Conservation (phyloP, 805 yeast genomes). For the Candida silvicultrix region DNA sequence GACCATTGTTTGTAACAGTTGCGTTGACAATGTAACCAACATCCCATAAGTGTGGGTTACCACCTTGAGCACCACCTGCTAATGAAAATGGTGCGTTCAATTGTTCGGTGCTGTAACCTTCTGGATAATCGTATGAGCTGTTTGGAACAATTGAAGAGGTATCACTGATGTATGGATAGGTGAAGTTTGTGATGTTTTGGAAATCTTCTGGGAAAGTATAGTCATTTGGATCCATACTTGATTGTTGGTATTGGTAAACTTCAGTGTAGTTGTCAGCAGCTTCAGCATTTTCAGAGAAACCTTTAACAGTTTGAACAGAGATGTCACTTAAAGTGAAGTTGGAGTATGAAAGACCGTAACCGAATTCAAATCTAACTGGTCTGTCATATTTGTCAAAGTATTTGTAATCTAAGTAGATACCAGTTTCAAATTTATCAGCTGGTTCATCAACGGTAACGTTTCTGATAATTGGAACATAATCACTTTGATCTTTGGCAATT, state of each 20-base stretch:
- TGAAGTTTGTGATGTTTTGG: slow-evolving; percentile 38
- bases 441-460: slow-evolving; percentile 22
- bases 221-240: slow-evolving; percentile 42
- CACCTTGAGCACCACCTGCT: slow-evolving; percentile 45
- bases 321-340: slow-evolving; percentile 26
- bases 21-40: slow-evolving; percentile 37
- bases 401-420: slow-evolving; percentile 44
- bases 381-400: slow-evolving; percentile 46
- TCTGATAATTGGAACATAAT: slow-evolving; percentile 37
- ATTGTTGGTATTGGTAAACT: slow-evolving; percentile 29
- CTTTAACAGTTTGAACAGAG: slow-evolving; percentile 28
- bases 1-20: slow-evolving; percentile 41
- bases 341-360: slow-evolving; percentile 53
- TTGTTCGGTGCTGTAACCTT: slow-evolving; percentile 21
- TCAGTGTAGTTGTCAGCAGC: slow-evolving; percentile 36
- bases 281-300: slow-evolving; percentile 35
- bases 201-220: slow-evolving; percentile 38
- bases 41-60: slow-evolving; percentile 53
- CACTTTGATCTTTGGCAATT: slow-evolving; percentile 40
- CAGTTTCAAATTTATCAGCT: slow-evolving; percentile 23
- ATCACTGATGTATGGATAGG: slow-evolving; percentile 40
- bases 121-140: slow-evolving; percentile 23
- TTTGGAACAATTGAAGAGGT: slow-evolving; percentile 11
- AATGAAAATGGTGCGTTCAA: slow-evolving; percentile 17
- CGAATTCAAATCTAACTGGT: slow-evolving; percentile 53